A percentile compares a stretch with the other conserved stretches of the same genome.
phyloP scores from a whole-genome alignment of 2,329 filamentous ascomycete species.

The Clarireedia homoeocarpa region DNA sequence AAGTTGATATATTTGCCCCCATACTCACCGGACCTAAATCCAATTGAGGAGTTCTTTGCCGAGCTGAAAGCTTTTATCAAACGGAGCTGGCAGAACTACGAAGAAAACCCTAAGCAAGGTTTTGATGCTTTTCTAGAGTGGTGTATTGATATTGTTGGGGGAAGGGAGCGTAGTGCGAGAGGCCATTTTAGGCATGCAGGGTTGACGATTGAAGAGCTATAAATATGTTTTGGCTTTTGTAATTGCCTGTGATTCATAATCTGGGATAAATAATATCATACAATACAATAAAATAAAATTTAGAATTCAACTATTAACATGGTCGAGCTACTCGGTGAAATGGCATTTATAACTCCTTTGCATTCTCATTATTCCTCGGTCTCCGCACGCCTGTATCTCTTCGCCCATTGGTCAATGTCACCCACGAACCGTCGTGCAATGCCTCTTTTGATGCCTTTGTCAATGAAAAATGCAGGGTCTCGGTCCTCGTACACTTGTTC shows the following conservation, averaged over 20 bases:
- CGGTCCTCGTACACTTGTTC: constrained; percentile 27
- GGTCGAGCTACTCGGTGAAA: no score
- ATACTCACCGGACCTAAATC: constrained; percentile 24
- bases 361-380: no score
- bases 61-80: constrained; percentile 25
- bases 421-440: no score
- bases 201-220: constrained; percentile 15
- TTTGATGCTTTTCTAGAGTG: constrained; percentile 22
- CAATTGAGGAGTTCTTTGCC: constrained; percentile 24
- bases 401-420: no score
- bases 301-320: no score
- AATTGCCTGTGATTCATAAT: no score
- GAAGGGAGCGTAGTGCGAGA: constrained; percentile 15
- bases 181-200: constrained; percentile 20
- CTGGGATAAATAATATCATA: no score
- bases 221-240: constrained; percentile 12
- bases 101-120: constrained; percentile 12
- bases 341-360: no score
- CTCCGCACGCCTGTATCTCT: no score
- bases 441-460: constrained; percentile 23
- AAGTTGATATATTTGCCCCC: constrained; percentile 19
- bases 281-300: no score
- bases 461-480: constrained; percentile 27
- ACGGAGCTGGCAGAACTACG: constrained; percentile 18
- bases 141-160: constrained; percentile 22